Evolutionary conservation across 306 rosid species (phyloP).

Genomic region (Cotoneaster glaucophyllus): DNA sequence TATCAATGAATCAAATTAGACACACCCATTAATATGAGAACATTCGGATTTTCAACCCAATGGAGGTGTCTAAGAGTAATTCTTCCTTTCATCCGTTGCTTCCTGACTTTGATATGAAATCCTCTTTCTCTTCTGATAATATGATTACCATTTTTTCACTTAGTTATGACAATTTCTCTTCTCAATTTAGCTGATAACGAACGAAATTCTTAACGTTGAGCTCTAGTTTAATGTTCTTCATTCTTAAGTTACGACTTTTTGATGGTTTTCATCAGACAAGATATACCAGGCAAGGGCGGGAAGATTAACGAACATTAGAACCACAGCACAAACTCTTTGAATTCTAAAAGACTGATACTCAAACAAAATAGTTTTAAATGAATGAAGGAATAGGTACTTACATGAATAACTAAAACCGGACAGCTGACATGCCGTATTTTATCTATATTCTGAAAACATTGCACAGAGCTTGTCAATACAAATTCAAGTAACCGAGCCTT

Average conservation of each 20-base stretch:
- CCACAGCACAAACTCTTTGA: not conserved
- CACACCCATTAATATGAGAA: not conserved
- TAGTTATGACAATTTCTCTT: not conserved
- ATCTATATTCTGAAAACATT: conserved; percentile 74
- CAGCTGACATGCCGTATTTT: conserved; percentile 78
- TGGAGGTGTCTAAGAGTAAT: not conserved
- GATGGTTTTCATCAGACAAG: not conserved
- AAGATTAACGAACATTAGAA: not conserved
- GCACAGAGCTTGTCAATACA: conserved; percentile 26
- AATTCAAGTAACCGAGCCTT: conserved; percentile 2
- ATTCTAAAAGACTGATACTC: not conserved
- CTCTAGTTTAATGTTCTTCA: not conserved
- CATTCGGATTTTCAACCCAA: not conserved
- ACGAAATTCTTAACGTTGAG: not conserved
- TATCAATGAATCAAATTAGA: not conserved
- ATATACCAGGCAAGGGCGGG: not conserved
- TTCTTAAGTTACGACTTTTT: not conserved
- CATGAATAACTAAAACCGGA: conserved; percentile 92
- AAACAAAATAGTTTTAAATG: not conserved
- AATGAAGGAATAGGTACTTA: conserved; percentile 34
- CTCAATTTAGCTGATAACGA: not conserved
- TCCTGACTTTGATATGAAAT: not conserved
- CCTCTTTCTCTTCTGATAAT: too few relatives aligned
- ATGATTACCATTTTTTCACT: not conserved
- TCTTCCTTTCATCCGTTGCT: not conserved